These are phyloP conservation scores for Hamamelis virginiana DNA, from an alignment of 164 flowering plant genomes.

Conservation along the genomic window DNA sequence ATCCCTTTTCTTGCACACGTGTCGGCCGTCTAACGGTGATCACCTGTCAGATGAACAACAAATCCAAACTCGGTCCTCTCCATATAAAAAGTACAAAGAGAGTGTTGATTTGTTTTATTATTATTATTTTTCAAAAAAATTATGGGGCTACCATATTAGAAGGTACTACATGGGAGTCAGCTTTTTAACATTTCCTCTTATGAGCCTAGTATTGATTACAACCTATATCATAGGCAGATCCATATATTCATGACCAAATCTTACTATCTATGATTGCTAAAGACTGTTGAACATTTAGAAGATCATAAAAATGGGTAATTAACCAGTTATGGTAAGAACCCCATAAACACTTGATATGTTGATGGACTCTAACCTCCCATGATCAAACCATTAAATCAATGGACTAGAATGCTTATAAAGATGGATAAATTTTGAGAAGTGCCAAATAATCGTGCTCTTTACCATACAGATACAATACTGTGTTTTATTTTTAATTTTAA, in stretches of 20 bases:
- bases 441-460: no score
- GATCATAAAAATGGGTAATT: neutral
- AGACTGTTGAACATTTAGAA: neutral
- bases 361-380: neutral
- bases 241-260: slow-evolving; percentile 25
- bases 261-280: slow-evolving; percentile 21
- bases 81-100: no score
- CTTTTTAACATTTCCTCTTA: slow-evolving; percentile 18
- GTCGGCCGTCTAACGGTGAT: no score
- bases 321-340: neutral
- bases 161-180: slow-evolving; percentile 28
- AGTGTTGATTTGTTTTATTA: no score
- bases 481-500: no score
- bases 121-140: neutral
- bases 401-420: no score
- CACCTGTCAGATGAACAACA: no score
- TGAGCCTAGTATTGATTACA: slow-evolving; percentile 14
- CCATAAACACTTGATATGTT: neutral
- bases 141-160: slow-evolving; percentile 1
- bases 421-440: no score
- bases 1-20: no score
- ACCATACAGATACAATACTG: no score
- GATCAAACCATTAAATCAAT: slow-evolving; percentile 8
- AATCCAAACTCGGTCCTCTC: no score
- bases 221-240: slow-evolving; percentile 17